Evolutionary conservation across 805 yeast species (phyloP), one percentile per base, ranked within the genome.

Genomic region (Starmerella apicola): DNA sequence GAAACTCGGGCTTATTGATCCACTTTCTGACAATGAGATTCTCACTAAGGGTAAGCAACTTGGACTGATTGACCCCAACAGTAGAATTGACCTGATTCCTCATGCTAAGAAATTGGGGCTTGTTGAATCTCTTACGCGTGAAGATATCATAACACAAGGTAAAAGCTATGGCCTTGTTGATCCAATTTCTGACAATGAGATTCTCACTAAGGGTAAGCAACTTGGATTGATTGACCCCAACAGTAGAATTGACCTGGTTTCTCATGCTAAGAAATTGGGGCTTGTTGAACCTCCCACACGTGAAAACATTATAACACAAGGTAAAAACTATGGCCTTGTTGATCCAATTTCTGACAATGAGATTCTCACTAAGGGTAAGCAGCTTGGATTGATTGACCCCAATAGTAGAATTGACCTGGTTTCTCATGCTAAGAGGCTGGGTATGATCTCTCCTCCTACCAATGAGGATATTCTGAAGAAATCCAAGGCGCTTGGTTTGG

Each of bases 1-100:
- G 54, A 88, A 83, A 1, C 64, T 80, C 48, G 69, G 72, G 51
- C 61, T 84, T 38, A 91, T 88, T 1, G 58, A 69, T 3, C 61
- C 67, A 1, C 64, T 82, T 71, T 54, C 65, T 7, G 86, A 81
- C 4, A 91, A 81, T 54, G 43, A 45, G 17, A 25, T 49, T n/a
- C 19, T 18, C 4, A 33, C 45, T 17, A 51, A 50, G 23, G 62
- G 60, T 49, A 42, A 44, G 9, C 44, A 31, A 3, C 34, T 46
- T 3, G 49, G 56, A 3, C 42, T 59, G n/a, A 48, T 49, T 1
- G 41, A 36, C 10, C 45, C 51, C 1, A 37, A 36, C 4, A 35
- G 25, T 2, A 41, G 41, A 9, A 31, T 15, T 3, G 46, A 49
- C 7, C 20, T 46, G 12, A 15, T 17, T 4, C 20, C 31, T 9